Percentiles rank a stretch among this genome's conserved stretches.
Evolutionary conservation across 768 basidiomycete species (phyloP).

Genomic region (Dioszegia aurantiaca): DNA sequence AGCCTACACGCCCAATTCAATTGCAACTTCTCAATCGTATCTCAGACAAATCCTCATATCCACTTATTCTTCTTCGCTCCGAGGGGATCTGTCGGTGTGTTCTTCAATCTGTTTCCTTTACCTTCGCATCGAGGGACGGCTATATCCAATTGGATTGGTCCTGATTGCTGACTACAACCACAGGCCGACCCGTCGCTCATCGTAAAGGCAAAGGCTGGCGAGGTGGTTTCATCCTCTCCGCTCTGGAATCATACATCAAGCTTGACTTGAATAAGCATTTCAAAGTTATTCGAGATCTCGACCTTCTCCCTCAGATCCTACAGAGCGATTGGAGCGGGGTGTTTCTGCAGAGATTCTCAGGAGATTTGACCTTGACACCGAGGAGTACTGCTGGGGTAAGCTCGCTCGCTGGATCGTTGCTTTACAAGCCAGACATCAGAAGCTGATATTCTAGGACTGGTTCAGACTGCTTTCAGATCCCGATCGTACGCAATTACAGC

Average conservation of each 20-base stretch:
- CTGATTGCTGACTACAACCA: slow-evolving; percentile 61
- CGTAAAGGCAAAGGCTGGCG: slow-evolving; percentile 95
- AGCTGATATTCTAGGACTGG: slow-evolving; percentile 65
- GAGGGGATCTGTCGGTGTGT: slow-evolving; percentile 50
- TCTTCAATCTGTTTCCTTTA: background rate
- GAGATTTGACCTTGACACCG: slow-evolving; percentile 52
- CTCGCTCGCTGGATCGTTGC: slow-evolving; percentile 6
- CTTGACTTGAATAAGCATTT: slow-evolving; percentile 95
- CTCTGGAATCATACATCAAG: slow-evolving; percentile 91
- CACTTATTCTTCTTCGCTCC: slow-evolving; percentile 92
- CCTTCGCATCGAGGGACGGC: too few species aligned
- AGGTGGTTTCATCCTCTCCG: slow-evolving; percentile 87
- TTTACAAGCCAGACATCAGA: background rate
- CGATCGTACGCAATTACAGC: slow-evolving; percentile 68
- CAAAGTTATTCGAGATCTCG: slow-evolving; percentile 92
- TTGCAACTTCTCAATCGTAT: slow-evolving; percentile 88
- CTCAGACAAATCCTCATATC: slow-evolving; percentile 80
- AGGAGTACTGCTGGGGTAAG: slow-evolving; percentile 71
- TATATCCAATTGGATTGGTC: slow-evolving; percentile 16
- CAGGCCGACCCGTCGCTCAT: slow-evolving; percentile 90
- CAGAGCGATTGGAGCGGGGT: slow-evolving; percentile 97
- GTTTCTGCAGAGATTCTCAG: slow-evolving; percentile 86
- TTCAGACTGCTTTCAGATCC: slow-evolving; percentile 79
- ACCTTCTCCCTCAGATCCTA: slow-evolving; percentile 85
- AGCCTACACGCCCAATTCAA: slow-evolving; percentile 58